Base-by-base conservation (phyloP, 352 stramenopile species). In the Peronospora destructor region DNA sequence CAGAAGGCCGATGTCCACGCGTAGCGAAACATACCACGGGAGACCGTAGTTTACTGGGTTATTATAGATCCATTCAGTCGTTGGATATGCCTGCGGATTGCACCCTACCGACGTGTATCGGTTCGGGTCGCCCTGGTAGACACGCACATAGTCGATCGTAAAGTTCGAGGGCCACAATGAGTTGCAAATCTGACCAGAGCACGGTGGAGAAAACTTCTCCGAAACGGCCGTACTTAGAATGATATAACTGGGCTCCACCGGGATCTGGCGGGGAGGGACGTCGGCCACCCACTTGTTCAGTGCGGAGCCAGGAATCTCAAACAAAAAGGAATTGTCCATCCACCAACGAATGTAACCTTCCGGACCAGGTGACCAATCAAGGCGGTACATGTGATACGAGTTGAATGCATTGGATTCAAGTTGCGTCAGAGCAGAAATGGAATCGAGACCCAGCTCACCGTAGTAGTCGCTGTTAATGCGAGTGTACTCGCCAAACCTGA, bases 191-290 rank as follows among this genome's bases (percentile, higher is more conserved):
- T 97, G 66, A 19, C 83, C 80, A 4, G 80, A 61, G 49, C 94
- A 98, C 35, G 84, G 87, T 13, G 91, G 85, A 17, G 94, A 94
- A 60, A 94, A 94, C 40, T 97, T 98, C 25, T 95, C 95, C 2
- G 93, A 98, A 30, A 99, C 88, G 7, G 95, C 96, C 2, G 91
- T 98, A 76, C 97, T 98, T 37, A 99, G 73, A 78, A 99, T 98
- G 38, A 99, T 59, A 59, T 98, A 98, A 26, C 85, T 97, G 2
- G 96, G 96, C 68, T 99, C 96, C 39, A 94, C 87, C 0, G 96
- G 95, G 41, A 99, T 94, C 64, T 78, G 68, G 13, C 80, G 76
- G 19, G 84, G 84, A 28, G 84, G 81, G 6, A 92, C 64, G 29
- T 57, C 59, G 1, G 77, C 71, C 2, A 56, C 64, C 84, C 81